Evolutionary conservation across 2,329 filamentous ascomycete species (phyloP), one percentile per base, ranked within the genome.

Genomic region (Tolypocladium tropicale): DNA sequence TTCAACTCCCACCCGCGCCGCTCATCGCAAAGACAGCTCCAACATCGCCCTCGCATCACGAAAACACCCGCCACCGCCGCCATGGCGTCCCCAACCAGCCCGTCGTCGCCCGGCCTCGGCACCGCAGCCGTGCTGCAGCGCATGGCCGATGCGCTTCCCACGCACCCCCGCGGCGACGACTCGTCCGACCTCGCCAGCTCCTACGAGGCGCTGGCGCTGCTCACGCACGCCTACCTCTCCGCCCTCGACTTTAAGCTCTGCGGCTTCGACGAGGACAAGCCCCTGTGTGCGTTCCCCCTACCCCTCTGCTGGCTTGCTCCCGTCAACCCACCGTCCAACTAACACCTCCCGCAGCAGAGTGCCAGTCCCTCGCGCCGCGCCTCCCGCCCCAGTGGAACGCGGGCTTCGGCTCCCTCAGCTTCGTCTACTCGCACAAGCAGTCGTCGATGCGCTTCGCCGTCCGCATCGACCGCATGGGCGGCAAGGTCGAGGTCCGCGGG

Each of bases 381-480:
- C 78, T 97, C 2, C 89, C 90, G 0, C 57, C 79, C 18, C 81
- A 84, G 72, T 97, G 94, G 94, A 96, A 96, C 70, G 76, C 83
- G 14, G 81, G 82, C 23, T 79, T 80, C 57, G 82, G 82, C 59
- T 84, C 85, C 16, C 87, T 90, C 68, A 83, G 86, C 56, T 96
- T 97, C 71, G 83, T 91, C 60, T 97, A 97, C 74, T 83, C 84
- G 4, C 92, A 96, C 70, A 78, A 82, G 28, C 89, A 95, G 68
- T 95, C 90, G 0, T 85, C 90, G 18, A 89, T 92, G 81, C 82
- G 86, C 57, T 96, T 88, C 67, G 78, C 96, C 32, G 70, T 96
- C 62, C 93, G 91, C 68, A 74, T 95, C 59, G 90, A 87, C 69
- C 83, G 90, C 54, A 80, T 96, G 64, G 91, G 92, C 48, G 80